A percentile compares a stretch with the other conserved stretches of the same genome.
Evolutionary conservation across 225 moss, liverwort and hornwort species (phyloP).

Genomic region (Pseudoscleropodium purum): DNA sequence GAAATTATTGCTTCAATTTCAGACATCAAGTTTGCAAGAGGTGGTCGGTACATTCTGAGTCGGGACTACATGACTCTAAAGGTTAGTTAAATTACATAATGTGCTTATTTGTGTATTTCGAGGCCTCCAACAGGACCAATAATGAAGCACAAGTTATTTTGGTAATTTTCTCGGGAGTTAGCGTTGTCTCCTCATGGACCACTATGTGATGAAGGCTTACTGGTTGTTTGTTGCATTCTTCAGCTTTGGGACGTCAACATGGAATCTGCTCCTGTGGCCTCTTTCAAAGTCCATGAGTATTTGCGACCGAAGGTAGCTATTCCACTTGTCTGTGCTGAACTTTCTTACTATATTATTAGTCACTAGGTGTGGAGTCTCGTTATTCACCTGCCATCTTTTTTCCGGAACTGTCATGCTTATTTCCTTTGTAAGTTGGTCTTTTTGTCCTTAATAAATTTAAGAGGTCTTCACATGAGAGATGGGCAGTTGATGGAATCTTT

Average conservation of each 20-base stretch:
- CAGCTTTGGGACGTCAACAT: slow-evolving; percentile 99
- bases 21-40: slow-evolving; percentile 99
- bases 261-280: slow-evolving; percentile 94
- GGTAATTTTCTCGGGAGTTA: not conserved
- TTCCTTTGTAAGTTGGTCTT: not conserved
- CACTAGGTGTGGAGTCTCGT: not conserved
- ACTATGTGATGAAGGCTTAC: not conserved
- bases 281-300: slow-evolving; percentile 93
- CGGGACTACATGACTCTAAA: slow-evolving; percentile 99
- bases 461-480: not conserved
- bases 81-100: slow-evolving; percentile 22
- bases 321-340: not conserved
- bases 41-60: slow-evolving; percentile 94
- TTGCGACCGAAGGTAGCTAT: slow-evolving; percentile 81
- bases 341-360: not conserved
- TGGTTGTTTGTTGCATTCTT: not conserved
- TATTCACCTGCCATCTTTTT: not conserved
- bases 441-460: not conserved
- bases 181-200: not conserved
- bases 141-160: not conserved
- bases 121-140: not conserved
- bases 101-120: not conserved
- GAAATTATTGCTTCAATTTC: slow-evolving; percentile 97
- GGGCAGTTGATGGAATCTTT: not conserved
- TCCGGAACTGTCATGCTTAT: not conserved